Evolutionary conservation across 1,284 basidiomycete genomes (phyloP), one percentile per base, ranked within the genome.

Genomic region (Leccinum subrobustum): DNA sequence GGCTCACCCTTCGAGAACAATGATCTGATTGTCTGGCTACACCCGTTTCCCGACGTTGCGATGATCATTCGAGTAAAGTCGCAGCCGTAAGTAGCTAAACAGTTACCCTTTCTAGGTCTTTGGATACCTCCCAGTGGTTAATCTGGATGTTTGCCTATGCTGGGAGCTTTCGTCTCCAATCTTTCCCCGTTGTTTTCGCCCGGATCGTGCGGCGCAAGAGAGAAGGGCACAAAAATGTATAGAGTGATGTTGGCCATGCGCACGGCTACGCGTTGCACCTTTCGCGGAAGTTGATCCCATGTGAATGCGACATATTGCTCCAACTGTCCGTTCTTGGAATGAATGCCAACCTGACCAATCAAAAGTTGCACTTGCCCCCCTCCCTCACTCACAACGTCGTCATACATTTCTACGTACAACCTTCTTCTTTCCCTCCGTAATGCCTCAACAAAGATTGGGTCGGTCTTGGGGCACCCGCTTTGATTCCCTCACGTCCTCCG

Each of bases 401-500:
- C 51, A 50, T 51, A 65, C 66, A 70, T 65, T 58, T 63, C 65
- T 63, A 64, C 60, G 12, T 57, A 52, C 60, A 27, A 27, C 53
- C 52, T 64, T 59, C 59, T 55, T 59, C 59, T 60, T 60, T 52
- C 8, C 56, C 65, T 63, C 29, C 54, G n/a, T 53, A 60, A 83
- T 83, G 81, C 75, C 81, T 60, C 75, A 74, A 48, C 79, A 79
- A 60, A 67, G 72, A 64, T 74, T 67, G 29, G 67, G 74, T 60
- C 78, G 83, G 60, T 70, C 82, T 58, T 90, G 88, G 88, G 87
- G 87, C 42, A 87, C 86, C 65, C 87, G 88, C 68, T 90, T 86
- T 64, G 88, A 89, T 72, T 75, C 78, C 14, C 75, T 83, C 54
- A 69, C 70, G 16, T 70, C 76, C 42, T 68, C 69, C 6, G 70